Conservation (phyloP, 2,329 filamentous ascomycete species). For the Aspergillus hiratsukae region DNA sequence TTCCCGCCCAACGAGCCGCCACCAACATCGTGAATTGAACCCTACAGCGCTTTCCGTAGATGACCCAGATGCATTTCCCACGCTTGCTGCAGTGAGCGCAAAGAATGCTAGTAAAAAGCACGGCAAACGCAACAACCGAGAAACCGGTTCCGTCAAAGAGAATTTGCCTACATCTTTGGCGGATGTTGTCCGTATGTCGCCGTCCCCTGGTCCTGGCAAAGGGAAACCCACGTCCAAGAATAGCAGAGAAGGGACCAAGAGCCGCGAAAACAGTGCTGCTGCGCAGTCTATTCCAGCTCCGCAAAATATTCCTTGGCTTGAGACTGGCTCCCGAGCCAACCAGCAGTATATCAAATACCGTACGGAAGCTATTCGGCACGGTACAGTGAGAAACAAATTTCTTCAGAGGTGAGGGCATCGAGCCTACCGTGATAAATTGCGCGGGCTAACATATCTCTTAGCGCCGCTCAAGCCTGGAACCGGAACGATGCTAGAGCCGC, state of each 20-base stretch:
- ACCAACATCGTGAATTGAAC: constrained; percentile 61
- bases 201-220: constrained; percentile 65
- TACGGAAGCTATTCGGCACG: constrained; percentile 94
- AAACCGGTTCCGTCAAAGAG: constrained; percentile 58
- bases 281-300: constrained; percentile 81
- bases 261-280: constrained; percentile 72
- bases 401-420: constrained; percentile 67
- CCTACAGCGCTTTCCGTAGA: constrained; percentile 74
- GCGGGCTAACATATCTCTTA: constrained; percentile 32
- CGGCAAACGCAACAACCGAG: constrained; percentile 70
- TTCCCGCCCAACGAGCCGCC: constrained; percentile 80
- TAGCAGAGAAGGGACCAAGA: constrained; percentile 58
- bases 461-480: constrained; percentile 97
- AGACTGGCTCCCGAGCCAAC: constrained; percentile 86
- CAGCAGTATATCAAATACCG: constrained; percentile 92
- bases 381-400: constrained; percentile 93
- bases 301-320: constrained; percentile 92
- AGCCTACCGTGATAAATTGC: not conserved
- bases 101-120: constrained; percentile 80
- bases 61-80: constrained; percentile 93
- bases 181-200: constrained; percentile 92
- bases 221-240: constrained; percentile 53
- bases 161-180: constrained; percentile 73
- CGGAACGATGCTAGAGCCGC: constrained; percentile 94
- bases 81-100: constrained; percentile 68